Percentiles rank a stretch among this genome's conserved stretches.
Evolutionary conservation across 2,329 filamentous ascomycete genomes (phyloP).

Genomic region (Chaetothyriales sp.): DNA sequence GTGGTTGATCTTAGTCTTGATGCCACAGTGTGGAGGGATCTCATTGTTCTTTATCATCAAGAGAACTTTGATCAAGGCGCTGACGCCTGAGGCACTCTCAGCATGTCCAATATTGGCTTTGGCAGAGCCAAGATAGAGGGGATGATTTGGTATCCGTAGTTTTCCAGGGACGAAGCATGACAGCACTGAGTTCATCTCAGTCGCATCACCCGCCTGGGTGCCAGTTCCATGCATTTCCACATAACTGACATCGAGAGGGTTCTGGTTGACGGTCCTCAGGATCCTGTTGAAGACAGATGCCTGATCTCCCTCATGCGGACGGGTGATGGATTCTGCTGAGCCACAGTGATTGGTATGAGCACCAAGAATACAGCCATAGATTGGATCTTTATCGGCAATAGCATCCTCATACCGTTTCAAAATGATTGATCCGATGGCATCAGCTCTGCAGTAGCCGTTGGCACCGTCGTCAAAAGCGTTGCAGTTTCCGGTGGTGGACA

Average conservation of each 20-base stretch:
- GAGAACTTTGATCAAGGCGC: conserved; percentile 46
- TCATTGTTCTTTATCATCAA: conserved; percentile 47
- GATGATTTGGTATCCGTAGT: conserved; percentile 25
- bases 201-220: conserved; percentile 70
- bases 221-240: conserved; percentile 86
- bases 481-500: conserved; percentile 33
- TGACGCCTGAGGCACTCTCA: conserved; percentile 28
- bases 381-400: conserved; percentile 34
- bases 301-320: conserved; percentile 22
- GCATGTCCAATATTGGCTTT: conserved; percentile 54
- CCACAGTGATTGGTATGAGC: conserved; percentile 33
- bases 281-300: conserved; percentile 25
- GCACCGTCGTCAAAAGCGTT: conserved; percentile 37
- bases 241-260: conserved; percentile 65
- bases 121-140: conserved; percentile 48
- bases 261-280: conserved; percentile 30
- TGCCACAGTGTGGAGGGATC: conserved; percentile 52
- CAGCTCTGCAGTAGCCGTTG: conserved; percentile 42
- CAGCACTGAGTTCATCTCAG: conserved; percentile 67
- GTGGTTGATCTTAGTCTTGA: conserved; percentile 42
- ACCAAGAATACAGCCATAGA: conserved; percentile 33
- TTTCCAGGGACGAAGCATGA: conserved; percentile 43
- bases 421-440: conserved; percentile 37
- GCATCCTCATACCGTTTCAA: conserved; percentile 40
- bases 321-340: conserved; percentile 28